These are phyloP conservation scores for Beauveria australis DNA, from an alignment of 2,329 filamentous ascomycete genomes.

Conservation along the genomic window DNA sequence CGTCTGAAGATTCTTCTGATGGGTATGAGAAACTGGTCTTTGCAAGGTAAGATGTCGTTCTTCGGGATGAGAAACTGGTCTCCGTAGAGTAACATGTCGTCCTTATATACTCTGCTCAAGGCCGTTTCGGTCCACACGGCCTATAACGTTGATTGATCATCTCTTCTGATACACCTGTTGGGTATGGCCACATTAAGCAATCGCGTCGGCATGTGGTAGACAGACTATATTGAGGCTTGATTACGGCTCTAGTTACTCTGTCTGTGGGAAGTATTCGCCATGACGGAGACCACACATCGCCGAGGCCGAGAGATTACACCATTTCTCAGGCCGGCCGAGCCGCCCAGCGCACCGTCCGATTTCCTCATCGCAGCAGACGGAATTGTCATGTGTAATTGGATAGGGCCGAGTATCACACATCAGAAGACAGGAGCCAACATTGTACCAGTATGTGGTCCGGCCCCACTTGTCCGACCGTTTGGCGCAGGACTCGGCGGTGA, in stretches of 20 bases:
- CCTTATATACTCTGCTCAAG: neutral
- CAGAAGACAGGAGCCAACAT: too few species aligned
- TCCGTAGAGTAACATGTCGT: too few species aligned
- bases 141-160: neutral
- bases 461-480: too few species aligned
- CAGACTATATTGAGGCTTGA: neutral
- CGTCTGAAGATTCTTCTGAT: neutral
- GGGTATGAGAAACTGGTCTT: neutral
- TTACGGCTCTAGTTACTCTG: neutral
- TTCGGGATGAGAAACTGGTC: neutral
- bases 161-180: neutral
- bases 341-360: neutral
- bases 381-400: too few species aligned
- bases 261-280: neutral
- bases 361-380: neutral
- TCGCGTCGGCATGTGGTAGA: neutral
- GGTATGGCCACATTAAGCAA: neutral
- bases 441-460: too few species aligned
- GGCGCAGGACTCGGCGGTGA: too few species aligned
- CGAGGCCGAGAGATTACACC: neutral
- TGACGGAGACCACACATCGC: neutral
- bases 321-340: neutral
- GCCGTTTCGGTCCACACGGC: neutral
- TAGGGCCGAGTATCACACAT: too few species aligned
- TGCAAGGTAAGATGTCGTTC: neutral